Base-by-base conservation (phyloP, 1,139 yeast species). In the Zygosaccharomyces sapae region DNA sequence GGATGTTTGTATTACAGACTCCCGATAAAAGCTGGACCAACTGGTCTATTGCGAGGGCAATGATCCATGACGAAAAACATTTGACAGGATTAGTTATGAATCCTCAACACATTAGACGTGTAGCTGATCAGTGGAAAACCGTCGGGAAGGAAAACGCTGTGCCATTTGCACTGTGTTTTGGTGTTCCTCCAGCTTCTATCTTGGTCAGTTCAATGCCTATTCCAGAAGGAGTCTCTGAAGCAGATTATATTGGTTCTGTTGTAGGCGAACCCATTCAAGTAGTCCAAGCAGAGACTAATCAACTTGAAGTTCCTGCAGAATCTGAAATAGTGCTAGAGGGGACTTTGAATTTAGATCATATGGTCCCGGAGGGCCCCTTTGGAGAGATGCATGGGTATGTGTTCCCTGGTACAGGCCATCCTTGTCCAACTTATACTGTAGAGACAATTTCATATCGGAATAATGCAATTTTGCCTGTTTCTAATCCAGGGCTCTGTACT, bases 141-240 rank as follows among this genome's bases (percentile, higher is more conserved):
- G 33, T 53, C 30, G 61, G 61, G 9, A 55, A 50, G 41, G 51
- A 46, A 30, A 41, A 45, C 24, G 33, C 48, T 9, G 48, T 58
- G 13, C 63, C 62, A 13, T 55, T 50, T 33, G 55, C 55, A 3
- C 46, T 59, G 33, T 52, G 57, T 38, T 59, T 59, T 44, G 63
- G 63, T 41, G 62, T 56, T 10, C 63, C 61, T 9, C 61, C 62
- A 4, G 61, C 61, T n/a, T 59, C 61, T 10, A 57, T 58, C 18
- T 37, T 58, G 30, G 57, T 53, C 4, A 45, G 54, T 24, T 56
- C 61, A 8, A 56, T 58, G 61, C 59, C 63, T n/a, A 52, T 59
- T 12, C 61, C 63, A 3, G 61, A 46, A 8, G 57, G 56, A 4
- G 56, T 37, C n/a, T 43, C 52, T 18, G 63, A 57, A 48, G 44